Conservation (phyloP, 1,139 yeast genomes). For the Yamadazyma mexicana region DNA sequence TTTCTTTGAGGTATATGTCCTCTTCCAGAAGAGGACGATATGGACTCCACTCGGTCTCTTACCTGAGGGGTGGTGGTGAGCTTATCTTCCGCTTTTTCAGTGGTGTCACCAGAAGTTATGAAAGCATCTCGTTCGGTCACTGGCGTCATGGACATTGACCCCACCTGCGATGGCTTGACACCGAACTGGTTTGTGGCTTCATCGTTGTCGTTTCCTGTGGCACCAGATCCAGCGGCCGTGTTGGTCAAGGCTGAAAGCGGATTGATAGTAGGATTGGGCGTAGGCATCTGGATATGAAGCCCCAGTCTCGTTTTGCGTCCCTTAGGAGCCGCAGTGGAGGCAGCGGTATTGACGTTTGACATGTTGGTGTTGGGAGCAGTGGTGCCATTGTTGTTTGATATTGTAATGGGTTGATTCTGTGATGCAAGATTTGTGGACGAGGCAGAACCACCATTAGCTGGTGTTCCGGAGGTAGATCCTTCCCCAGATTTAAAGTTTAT, state of each 20-base stretch:
- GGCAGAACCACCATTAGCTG: not conserved
- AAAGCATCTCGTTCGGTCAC: slow-evolving; percentile 57
- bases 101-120: slow-evolving; percentile 9
- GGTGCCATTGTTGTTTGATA: no score
- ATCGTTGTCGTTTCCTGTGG: slow-evolving; percentile 14
- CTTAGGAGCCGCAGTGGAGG: slow-evolving; percentile 7
- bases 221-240: slow-evolving; percentile 19
- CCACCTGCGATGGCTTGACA: slow-evolving; percentile 52
- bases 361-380: not conserved
- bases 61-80: slow-evolving; percentile 10
- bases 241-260: slow-evolving; percentile 37
- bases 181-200: slow-evolving; percentile 66
- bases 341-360: not conserved
- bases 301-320: slow-evolving; percentile 33
- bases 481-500: slow-evolving; percentile 45
- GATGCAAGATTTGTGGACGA: not conserved
- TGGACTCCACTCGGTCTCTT: slow-evolving; percentile 22
- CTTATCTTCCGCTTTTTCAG: slow-evolving; percentile 17
- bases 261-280: slow-evolving; percentile 38
- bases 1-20: slow-evolving; percentile 12
- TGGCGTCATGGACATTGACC: slow-evolving; percentile 71
- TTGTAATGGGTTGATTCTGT: no score
- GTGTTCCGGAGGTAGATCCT: not conserved
- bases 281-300: slow-evolving; percentile 50
- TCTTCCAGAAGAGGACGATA: slow-evolving; percentile 9